Evolutionary conservation across 164 flowering plant species (phyloP).

Genomic region (Paratinospora sagittata): DNA sequence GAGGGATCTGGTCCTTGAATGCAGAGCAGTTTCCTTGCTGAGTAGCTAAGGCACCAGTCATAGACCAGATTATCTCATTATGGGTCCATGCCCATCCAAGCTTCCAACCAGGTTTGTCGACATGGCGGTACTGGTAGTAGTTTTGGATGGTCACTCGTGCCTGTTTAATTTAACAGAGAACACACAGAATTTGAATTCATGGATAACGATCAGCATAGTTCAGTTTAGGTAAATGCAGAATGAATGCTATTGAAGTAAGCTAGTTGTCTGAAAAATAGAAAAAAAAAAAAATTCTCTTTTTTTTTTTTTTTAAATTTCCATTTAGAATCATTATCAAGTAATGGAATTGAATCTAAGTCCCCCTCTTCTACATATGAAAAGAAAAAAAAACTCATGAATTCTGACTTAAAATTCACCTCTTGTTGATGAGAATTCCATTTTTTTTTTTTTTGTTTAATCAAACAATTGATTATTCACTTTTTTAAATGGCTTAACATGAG

Average conservation of each 20-base stretch:
- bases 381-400: background rate
- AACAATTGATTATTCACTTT: background rate
- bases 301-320: background rate
- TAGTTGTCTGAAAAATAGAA: background rate
- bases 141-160: conserved; percentile 58
- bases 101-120: conserved; percentile 56
- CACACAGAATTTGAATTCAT: background rate
- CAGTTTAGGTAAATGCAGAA: background rate
- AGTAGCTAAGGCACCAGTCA: conserved; percentile 53
- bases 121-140: conserved; percentile 49
- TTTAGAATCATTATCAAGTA: background rate
- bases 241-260: background rate
- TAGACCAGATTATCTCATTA: conserved; percentile 48
- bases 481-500: background rate
- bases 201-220: background rate
- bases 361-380: background rate
- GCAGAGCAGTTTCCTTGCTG: conserved; percentile 46
- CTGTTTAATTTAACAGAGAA: conserved; percentile 19
- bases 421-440: background rate
- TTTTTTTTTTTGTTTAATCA: background rate
- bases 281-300: too few relatives aligned
- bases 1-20: conserved; percentile 34
- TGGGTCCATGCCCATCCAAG: conserved; percentile 53
- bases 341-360: background rate
- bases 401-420: too few relatives aligned